Percentiles rank a stretch among this genome's conserved stretches.
phyloP scores from a whole-genome alignment of 164 flowering plant species.

The Umbilicus rupestris region DNA sequence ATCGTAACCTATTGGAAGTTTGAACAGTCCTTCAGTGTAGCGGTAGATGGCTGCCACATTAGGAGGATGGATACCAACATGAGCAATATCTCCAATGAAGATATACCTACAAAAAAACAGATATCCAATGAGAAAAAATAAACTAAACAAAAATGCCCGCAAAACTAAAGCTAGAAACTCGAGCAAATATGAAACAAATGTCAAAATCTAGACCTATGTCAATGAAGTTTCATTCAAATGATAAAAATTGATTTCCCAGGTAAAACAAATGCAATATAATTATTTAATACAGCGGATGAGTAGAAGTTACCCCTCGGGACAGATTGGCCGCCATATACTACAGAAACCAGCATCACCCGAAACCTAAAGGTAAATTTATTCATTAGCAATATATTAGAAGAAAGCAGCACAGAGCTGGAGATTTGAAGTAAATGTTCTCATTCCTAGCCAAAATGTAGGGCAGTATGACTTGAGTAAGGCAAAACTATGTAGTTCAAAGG shows the following conservation, averaged over 20 bases:
- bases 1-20: constrained; percentile 77
- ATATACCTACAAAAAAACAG: constrained; percentile 49
- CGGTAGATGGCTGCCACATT: constrained; percentile 77
- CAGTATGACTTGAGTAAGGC: neutral
- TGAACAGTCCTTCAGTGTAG: constrained; percentile 34
- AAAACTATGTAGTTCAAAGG: neutral
- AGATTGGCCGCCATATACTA: constrained; percentile 89
- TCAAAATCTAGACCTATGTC: neutral
- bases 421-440: neutral
- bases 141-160: neutral
- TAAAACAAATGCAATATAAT: neutral
- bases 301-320: constrained; percentile 83
- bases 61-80: constrained; percentile 72
- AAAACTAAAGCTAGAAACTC: neutral
- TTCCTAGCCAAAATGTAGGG: neutral
- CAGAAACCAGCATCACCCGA: constrained; percentile 41
- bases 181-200: neutral
- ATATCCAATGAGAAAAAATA: neutral
- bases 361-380: constrained; percentile 25
- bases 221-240: neutral
- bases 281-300: neutral
- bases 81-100: constrained; percentile 86
- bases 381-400: neutral
- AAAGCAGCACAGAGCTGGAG: neutral
- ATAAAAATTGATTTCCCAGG: neutral